Evolutionary conservation across 2,329 filamentous ascomycete genomes (phyloP), one percentile per base, ranked within the genome.

Genomic region (Aureobasidium musti): DNA sequence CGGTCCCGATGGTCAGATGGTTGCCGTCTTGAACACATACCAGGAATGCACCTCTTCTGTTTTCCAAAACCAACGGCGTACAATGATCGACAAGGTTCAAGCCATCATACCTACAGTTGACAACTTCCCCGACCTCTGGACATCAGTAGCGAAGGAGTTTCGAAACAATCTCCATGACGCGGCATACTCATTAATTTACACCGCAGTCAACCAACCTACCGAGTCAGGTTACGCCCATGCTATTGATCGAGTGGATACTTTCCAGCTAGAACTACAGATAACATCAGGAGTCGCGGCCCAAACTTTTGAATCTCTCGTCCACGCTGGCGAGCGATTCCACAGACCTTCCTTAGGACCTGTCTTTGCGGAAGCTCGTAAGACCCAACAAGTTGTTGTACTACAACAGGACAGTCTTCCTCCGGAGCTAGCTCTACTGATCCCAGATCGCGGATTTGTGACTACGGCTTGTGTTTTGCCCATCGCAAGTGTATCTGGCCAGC

Each of bases 401-500:
- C 41, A 53, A 33, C 45, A 69, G 2, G 63, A 47, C 37, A 43
- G 39, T 2, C 35, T 69, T 17, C 68, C 68, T 3, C 39, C 56
- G 3, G 54, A 67, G 30, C 43, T 69, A 33, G 63, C 66, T 17
- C 19, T 67, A 8, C 33, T 56, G 3, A 26, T 69, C 17, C 68
- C 60, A 13, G 56, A 57, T 41, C 49, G 66, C 3, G 56, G 49
- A 19, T 35, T 47, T n/a, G 65, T 69, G n/a, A 67, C 65, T n/a
- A 57, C 60, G 26, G 68, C 54, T 26, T 67, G 61, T n/a, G n/a
- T 69, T 11, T 35, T 67, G 35, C 68, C 68, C 2, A 64, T 69
- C 6, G 73, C 72, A 28, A 65, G 63, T 5, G 76, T 77, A 1
- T 74, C 72, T 3, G 73, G 73, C 10, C 74, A 77, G 35, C 71